These are phyloP conservation scores for Globisporangium canariense DNA, from an alignment of 352 stramenopile species.

Conservation along the genomic window DNA sequence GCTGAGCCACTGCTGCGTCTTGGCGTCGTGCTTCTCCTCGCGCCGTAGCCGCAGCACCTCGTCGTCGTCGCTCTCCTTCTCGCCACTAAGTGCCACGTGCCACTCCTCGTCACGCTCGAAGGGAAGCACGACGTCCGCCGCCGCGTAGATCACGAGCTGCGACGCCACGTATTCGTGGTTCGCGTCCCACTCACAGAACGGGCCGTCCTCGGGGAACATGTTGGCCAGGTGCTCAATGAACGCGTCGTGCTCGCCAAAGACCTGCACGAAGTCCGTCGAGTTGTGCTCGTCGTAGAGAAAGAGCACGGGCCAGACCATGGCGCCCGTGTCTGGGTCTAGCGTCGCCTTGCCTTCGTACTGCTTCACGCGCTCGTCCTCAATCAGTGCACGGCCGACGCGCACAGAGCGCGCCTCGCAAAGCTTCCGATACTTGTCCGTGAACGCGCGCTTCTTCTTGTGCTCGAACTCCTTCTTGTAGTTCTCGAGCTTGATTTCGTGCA, in stretches of 20 bases:
- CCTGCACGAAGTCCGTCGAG: conserved; percentile 82
- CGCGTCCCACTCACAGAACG: conserved; percentile 78
- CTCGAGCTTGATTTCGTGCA: conserved; percentile 63
- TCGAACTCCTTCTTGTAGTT: conserved; percentile 62
- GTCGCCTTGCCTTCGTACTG: conserved; percentile 84
- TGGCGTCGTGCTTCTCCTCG: conserved; percentile 75
- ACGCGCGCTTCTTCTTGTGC: conserved; percentile 59
- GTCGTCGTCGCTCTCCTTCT: conserved; percentile 63
- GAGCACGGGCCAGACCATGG: conserved; percentile 78
- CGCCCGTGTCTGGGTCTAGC: conserved; percentile 51
- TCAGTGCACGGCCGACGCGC: conserved; percentile 65
- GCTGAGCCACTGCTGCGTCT: conserved; percentile 75
- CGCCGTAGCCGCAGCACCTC: conserved; percentile 56
- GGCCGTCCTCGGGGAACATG: conserved; percentile 87
- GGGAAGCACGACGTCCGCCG: conserved; percentile 64
- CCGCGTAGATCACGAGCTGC: conserved; percentile 70
- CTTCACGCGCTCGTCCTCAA: conserved; percentile 76
- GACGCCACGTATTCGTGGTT: conserved; percentile 72
- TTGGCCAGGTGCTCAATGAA: conserved; percentile 86
- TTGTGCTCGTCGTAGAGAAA: conserved; percentile 86
- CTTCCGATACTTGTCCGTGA: conserved; percentile 77
- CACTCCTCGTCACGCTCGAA: conserved; percentile 65
- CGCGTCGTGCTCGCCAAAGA: conserved; percentile 73
- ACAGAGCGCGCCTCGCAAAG: conserved; percentile 61
- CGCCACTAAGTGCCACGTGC: conserved; percentile 75